Percentiles rank a stretch among this genome's conserved stretches.
These are phyloP conservation scores for Chlamydomonas sphaeroides DNA, from an alignment of 139 green algal species.

Conservation along the genomic window DNA sequence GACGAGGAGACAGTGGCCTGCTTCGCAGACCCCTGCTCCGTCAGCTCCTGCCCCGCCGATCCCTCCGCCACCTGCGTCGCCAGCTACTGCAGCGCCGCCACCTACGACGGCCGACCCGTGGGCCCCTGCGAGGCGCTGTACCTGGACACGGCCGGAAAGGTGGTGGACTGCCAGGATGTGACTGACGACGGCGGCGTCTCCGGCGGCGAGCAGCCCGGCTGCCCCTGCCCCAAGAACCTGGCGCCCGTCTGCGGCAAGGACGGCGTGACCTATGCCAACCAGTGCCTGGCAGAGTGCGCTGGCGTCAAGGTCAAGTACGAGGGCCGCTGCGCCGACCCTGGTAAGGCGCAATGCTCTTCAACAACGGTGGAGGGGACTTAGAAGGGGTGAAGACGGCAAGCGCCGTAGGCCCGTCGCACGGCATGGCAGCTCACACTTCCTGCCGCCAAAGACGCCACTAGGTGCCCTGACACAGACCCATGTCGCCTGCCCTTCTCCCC, in stretches of 20 bases:
- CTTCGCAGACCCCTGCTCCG: background rate
- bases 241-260: constrained; percentile 39
- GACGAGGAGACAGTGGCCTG: background rate
- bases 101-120: constrained; percentile 1
- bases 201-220: too few species aligned
- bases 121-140: constrained; percentile 9
- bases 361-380: too few species aligned
- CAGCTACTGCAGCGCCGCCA: background rate
- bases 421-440: too few species aligned
- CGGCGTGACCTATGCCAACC: constrained; percentile 46
- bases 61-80: constrained; percentile 2
- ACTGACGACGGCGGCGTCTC: too few species aligned
- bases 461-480: too few species aligned
- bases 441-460: too few species aligned
- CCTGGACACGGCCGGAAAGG: background rate
- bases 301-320: constrained; percentile 8
- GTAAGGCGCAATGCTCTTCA: too few species aligned
- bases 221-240: background rate
- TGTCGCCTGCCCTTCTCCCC: too few species aligned
- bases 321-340: constrained; percentile 11
- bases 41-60: background rate
- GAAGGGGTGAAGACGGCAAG: too few species aligned
- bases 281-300: constrained; percentile 31
- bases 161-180: too few species aligned
- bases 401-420: too few species aligned